These are phyloP conservation scores for Penicillium italicum DNA, from an alignment of 2,329 filamentous ascomycete genomes.

Conservation along the genomic window DNA sequence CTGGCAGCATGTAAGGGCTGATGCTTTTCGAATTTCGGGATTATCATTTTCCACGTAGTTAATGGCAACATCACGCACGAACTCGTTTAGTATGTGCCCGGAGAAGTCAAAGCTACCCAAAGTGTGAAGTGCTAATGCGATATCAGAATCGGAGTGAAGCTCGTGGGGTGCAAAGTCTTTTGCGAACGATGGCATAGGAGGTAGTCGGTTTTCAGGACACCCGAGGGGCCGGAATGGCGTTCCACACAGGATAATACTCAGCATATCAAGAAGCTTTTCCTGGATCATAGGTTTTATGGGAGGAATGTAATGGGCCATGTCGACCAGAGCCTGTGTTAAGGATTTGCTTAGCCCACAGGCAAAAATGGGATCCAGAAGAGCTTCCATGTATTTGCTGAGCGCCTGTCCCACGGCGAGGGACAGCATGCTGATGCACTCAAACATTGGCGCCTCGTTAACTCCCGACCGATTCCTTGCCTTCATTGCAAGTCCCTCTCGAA, in stretches of 20 bases:
- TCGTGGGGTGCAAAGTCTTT: constrained; percentile 82
- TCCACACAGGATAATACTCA: constrained; percentile 89
- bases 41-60: constrained; percentile 98
- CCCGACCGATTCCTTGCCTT: constrained; percentile 64
- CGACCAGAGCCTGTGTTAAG: constrained; percentile 89
- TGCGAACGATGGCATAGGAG: constrained; percentile 74
- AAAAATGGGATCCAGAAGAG: constrained; percentile 91
- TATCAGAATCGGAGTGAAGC: constrained; percentile 79
- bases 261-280: constrained; percentile 86
- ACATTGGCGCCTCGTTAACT: constrained; percentile 69
- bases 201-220: constrained; percentile 81
- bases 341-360: constrained; percentile 92
- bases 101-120: constrained; percentile 97
- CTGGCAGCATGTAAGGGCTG: constrained; percentile 94
- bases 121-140: constrained; percentile 89
- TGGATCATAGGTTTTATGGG: constrained; percentile 91
- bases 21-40: constrained; percentile 85
- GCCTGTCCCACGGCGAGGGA: constrained; percentile 94
- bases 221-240: constrained; percentile 89
- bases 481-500: constrained; percentile 81
- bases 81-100: constrained; percentile 90
- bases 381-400: constrained; percentile 97
- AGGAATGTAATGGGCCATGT: constrained; percentile 98
- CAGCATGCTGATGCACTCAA: constrained; percentile 95
- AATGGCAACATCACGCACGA: constrained; percentile 95